phyloP scores from a whole-genome alignment of 106 monocot genomes.

The Posidonia australis region DNA sequence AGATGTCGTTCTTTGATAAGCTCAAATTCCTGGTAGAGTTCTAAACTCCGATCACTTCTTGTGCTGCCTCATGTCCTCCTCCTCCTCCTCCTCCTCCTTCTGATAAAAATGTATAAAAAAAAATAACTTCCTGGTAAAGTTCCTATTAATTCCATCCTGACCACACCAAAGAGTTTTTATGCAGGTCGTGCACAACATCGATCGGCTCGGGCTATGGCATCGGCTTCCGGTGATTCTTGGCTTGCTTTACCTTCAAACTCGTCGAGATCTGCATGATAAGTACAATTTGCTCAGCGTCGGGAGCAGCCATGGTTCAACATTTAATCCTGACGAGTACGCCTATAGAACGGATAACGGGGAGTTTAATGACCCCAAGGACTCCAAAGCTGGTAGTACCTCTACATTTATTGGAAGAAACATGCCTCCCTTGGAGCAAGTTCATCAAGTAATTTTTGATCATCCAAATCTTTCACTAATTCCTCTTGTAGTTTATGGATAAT shows the following conservation, averaged over 20 bases:
- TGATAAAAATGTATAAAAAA: too few relatives aligned
- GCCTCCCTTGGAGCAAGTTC: constrained; percentile 16
- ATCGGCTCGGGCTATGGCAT: constrained; percentile 40
- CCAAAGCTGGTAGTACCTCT: constrained; percentile 20
- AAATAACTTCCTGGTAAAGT: too few relatives aligned
- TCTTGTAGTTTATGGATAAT: not conserved
- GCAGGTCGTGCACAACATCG: constrained; percentile 37
- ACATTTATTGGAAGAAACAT: constrained; percentile 56
- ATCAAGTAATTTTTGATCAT: too few relatives aligned
- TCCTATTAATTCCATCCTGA: not conserved
- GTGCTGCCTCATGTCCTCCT: too few relatives aligned
- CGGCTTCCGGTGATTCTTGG: constrained; percentile 45
- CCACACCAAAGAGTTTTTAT: not conserved
- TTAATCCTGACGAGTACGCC: constrained; percentile 21
- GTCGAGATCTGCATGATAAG: constrained; percentile 34
- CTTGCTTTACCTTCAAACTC: constrained; percentile 25
- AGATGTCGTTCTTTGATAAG: constrained; percentile 12
- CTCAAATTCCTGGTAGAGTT: constrained; percentile 3
- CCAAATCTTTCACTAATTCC: not conserved
- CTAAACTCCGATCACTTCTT: not conserved
- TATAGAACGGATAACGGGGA: constrained; percentile 34
- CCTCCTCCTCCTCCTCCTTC: too few relatives aligned
- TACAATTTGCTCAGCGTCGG: constrained; percentile 47
- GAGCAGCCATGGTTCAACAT: constrained; percentile 3
- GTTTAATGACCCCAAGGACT: constrained; percentile 36